Base-by-base conservation (phyloP, 2,329 filamentous ascomycete species). In the Scedosporium dehoogii region DNA sequence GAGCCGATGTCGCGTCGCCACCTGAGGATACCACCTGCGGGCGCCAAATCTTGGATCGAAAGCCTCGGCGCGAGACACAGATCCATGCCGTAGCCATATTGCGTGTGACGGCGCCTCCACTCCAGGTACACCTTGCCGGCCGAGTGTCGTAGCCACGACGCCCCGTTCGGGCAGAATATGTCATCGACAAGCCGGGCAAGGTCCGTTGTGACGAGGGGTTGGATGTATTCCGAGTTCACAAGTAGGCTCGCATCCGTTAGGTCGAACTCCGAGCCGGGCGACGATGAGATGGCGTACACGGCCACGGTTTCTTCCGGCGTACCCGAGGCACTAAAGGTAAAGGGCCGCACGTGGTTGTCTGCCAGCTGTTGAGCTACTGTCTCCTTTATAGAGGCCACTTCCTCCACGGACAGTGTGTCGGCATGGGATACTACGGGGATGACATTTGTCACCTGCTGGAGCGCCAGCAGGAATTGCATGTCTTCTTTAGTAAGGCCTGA, bases 221-320 rank as follows among this genome's bases (percentile, higher is more conserved):
- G 88, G 14, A 94, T 79, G 70, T 97, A 97, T 69, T 94, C 90
- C 1, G 92, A 88, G 62, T 87, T 92, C 93, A 97, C 97, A 18
- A 97, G 81, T 0, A 96, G 79, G 69, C 91, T 96, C 18, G 92
- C 93, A 72, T 97, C 93, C 87, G 97, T 96, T 53, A 82, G 85
- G 46, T 96, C 91, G 64, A 85, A 77, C 68, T 97, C 91, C 23
- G 84, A 83, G 25, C 56, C 23, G 16, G 57, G 58, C 21, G 56
- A 25, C 9, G 60, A 63, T 12, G 93, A 97, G 21, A 96, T 81
- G 0, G 90, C 85, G 70, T 90, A 96, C 2, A 87, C 85, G 63
- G 77, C 44, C n/a, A 55, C 55, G 6, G 51, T 62, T 14, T 42
- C 55, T 14, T 57, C 51, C 14, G 60, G 42, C 12, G 38, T 23